A percentile compares a stretch with the other conserved stretches of the same genome.
phyloP scores from a whole-genome alignment of 257 asterid species.

The Marsdenia floribunda region DNA sequence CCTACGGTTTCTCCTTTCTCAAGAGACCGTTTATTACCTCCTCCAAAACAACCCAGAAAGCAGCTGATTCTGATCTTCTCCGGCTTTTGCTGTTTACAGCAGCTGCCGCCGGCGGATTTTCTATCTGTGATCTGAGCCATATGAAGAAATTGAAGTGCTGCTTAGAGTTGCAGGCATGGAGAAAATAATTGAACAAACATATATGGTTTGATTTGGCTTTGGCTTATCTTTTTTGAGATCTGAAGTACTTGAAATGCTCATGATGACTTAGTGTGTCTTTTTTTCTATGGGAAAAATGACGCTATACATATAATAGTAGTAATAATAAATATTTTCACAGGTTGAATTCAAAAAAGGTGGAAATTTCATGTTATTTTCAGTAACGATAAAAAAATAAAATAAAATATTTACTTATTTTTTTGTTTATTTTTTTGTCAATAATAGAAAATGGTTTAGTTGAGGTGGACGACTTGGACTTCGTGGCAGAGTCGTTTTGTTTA shows the following conservation, averaged over 20 bases:
- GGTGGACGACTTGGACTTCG: constrained; percentile 18
- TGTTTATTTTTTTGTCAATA: too few species aligned
- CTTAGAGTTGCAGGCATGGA: not conserved
- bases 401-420: not conserved
- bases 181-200: not conserved
- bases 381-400: not conserved
- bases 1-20: not conserved
- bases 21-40: not conserved
- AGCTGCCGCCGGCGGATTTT: not conserved
- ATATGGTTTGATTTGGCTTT: too few species aligned
- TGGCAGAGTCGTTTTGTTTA: constrained; percentile 11
- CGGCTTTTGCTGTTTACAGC: not conserved
- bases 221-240: not conserved
- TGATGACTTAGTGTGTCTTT: not conserved
- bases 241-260: not conserved
- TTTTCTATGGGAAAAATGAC: not conserved
- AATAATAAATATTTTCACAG: not conserved
- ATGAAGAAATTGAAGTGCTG: not conserved
- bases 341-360: not conserved
- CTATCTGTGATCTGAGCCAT: constrained; percentile 1
- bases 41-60: not conserved
- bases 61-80: not conserved
- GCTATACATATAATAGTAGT: not conserved
- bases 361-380: not conserved
- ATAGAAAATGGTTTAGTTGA: constrained; percentile 13